Evolutionary conservation across 495 filamentous ascomycete genomes (phyloP).

Genomic region (Bombardia bombarda): DNA sequence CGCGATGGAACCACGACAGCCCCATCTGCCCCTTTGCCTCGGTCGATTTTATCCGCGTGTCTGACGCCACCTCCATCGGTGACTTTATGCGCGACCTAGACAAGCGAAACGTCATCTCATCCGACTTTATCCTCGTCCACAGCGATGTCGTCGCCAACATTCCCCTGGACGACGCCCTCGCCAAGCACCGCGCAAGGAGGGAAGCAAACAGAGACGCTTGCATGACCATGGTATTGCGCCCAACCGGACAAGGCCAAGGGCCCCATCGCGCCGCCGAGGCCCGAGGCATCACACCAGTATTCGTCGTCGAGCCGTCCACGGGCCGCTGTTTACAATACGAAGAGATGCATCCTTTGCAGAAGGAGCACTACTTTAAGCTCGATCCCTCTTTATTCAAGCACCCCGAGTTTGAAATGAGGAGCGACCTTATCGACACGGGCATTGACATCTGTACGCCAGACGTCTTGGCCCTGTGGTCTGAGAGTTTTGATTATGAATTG

Average conservation of each 20-base stretch:
- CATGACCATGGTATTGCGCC: conserved; percentile 92
- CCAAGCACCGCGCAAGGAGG: conserved; percentile 71
- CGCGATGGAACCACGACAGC: conserved; percentile 33
- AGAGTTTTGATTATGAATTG: conserved; percentile 93
- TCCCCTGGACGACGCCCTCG: conserved; percentile 68
- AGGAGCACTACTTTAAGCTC: conserved; percentile 51
- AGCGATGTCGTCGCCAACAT: conserved; percentile 93
- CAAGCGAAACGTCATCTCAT: conserved; percentile 71
- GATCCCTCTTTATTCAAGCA: conserved; percentile 57
- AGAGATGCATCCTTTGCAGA: conserved; percentile 50
- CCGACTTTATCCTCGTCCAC: conserved; percentile 88
- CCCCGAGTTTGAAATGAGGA: conserved; percentile 62
- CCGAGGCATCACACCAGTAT: conserved; percentile 66
- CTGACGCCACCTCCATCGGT: conserved; percentile 73
- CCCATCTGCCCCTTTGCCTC: conserved; percentile 74
- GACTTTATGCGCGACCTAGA: conserved; percentile 95
- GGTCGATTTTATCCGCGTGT: conserved; percentile 78
- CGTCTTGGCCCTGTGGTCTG: conserved; percentile 88
- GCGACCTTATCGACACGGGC: conserved; percentile 86
- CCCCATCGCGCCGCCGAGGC: conserved; percentile 61
- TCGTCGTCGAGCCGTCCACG: conserved; percentile 73
- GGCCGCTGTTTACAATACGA: conserved; percentile 91
- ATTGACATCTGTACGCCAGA: conserved; percentile 98
- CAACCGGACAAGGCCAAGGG: conserved; percentile 54
- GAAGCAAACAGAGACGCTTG: conserved; percentile 86